Evolutionary conservation across 129 eudicot genomes (phyloP).

Genomic region (Tanacetum coccineum): DNA sequence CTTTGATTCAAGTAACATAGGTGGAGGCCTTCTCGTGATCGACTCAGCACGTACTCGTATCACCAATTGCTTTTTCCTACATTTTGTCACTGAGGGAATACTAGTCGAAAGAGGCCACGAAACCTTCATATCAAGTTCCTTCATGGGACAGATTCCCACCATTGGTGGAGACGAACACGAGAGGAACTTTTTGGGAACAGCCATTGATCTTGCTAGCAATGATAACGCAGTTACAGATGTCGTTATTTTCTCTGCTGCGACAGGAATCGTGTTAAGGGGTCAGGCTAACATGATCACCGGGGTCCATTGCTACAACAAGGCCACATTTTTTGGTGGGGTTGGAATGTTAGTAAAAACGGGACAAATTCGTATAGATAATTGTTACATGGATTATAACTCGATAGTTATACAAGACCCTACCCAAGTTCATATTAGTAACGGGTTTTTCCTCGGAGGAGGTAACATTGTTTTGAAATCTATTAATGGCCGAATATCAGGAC

Average conservation of each 20-base stretch:
- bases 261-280: conserved; percentile 56
- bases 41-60: conserved; percentile 63
- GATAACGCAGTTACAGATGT: conserved; percentile 70
- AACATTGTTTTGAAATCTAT: conserved; percentile 52
- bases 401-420: conserved; percentile 61
- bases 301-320: conserved; percentile 80
- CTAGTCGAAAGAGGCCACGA: conserved; percentile 67
- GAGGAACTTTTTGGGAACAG: conserved; percentile 46
- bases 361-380: conserved; percentile 44
- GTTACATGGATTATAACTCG: conserved; percentile 60
- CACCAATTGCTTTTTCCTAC: conserved; percentile 54
- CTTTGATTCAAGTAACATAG: conserved; percentile 54
- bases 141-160: conserved; percentile 60
- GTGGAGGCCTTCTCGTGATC: conserved; percentile 52
- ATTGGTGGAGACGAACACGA: conserved; percentile 58
- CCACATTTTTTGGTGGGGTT: conserved; percentile 61
- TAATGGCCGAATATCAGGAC: conserved; percentile 46
- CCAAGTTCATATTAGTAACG: conserved; percentile 49
- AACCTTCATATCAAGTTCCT: conserved; percentile 53
- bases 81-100: conserved; percentile 62
- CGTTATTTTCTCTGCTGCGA: conserved; percentile 58
- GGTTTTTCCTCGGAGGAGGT: conserved; percentile 75
- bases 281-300: conserved; percentile 69
- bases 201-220: conserved; percentile 52
- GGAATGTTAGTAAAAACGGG: conserved; percentile 59